Conservation (phyloP, 2,329 filamentous ascomycete species). For the Colletotrichum sp. region DNA sequence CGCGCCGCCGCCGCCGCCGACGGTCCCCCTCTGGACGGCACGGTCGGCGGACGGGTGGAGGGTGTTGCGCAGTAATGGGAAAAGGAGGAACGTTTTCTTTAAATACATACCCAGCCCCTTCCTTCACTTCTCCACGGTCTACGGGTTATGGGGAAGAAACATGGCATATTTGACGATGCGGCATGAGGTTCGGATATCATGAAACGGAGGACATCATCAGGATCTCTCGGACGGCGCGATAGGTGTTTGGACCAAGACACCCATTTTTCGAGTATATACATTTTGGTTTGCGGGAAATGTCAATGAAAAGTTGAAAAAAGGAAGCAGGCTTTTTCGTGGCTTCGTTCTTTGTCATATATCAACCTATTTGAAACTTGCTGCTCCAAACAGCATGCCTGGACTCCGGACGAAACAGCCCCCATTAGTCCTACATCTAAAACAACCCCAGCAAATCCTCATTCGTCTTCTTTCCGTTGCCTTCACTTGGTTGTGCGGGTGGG, state of each 20-base stretch:
- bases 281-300: not conserved
- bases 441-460: slow-evolving; percentile 64
- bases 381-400: slow-evolving; percentile 20
- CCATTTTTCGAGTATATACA: not conserved
- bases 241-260: not conserved
- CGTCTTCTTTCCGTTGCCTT: slow-evolving; percentile 55
- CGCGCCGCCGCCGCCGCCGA: slow-evolving; percentile 35
- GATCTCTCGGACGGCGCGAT: not conserved
- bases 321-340: slow-evolving; percentile 20
- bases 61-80: slow-evolving; percentile 29
- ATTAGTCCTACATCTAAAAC: slow-evolving; percentile 34
- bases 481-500: slow-evolving; percentile 35
- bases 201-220: not conserved
- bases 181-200: not conserved
- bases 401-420: slow-evolving; percentile 4
- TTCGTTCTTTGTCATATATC: slow-evolving; percentile 21
- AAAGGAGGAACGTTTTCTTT: not conserved
- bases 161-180: not conserved
- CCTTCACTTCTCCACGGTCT: not conserved
- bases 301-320: not conserved
- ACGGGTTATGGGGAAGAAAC: not conserved
- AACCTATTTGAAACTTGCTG: slow-evolving; percentile 14
- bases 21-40: slow-evolving; percentile 47
- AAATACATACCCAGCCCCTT: not conserved
- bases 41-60: slow-evolving; percentile 46